Base-by-base conservation (phyloP, 495 filamentous ascomycete genomes). In the Hamigera avellanea region DNA sequence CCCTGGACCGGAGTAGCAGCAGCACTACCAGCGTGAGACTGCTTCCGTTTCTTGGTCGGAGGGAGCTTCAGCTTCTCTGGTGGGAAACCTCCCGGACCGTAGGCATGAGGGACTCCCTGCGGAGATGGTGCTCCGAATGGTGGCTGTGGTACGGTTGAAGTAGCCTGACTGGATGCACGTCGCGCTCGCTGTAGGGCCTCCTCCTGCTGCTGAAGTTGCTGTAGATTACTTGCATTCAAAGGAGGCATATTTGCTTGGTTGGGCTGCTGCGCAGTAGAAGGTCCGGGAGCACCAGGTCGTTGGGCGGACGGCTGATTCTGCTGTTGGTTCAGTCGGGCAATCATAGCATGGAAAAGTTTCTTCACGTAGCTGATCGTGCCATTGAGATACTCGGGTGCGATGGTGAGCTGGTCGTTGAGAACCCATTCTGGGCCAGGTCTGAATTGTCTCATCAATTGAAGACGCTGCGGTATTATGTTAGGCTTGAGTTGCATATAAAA, bases 71-170 rank as follows among this genome's bases (percentile, higher is more conserved):
- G 66, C 37, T 81, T 72, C 41, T 76, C 63, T 7, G 61, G 62
- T 2, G 63, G 62, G 30, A 72, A 59, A 32, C 59, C 56, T 5
- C 57, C 59, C 6, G 68, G 59, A 8, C 61, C 64, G 44, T 69
- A 72, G 8, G 53, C 53, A 37, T 66, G 67, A 10, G 85, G 81
- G 15, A 78, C 67, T 4, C 83, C 81, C 31, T 80, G 68, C 13
- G 83, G 85, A 21, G 85, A 84, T 27, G 80, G 72, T 6, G 70
- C 69, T 14, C 76, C 78, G 41, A 88, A 71, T 29, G 69, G 69
- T 50, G 83, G 83, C 0, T 79, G 75, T 0, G 75, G 53, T 0
- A 75, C 66, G 0, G 73, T 66, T 9, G 81, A 70, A 12, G 71
- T 61, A 41, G 67, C 73, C 15, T 79, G 69, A 44, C 74, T 77